Percentiles rank a stretch among this genome's conserved stretches.
Evolutionary conservation across 177 flowering plant genomes (phyloP).

Genomic region (Telopea speciosissima): DNA sequence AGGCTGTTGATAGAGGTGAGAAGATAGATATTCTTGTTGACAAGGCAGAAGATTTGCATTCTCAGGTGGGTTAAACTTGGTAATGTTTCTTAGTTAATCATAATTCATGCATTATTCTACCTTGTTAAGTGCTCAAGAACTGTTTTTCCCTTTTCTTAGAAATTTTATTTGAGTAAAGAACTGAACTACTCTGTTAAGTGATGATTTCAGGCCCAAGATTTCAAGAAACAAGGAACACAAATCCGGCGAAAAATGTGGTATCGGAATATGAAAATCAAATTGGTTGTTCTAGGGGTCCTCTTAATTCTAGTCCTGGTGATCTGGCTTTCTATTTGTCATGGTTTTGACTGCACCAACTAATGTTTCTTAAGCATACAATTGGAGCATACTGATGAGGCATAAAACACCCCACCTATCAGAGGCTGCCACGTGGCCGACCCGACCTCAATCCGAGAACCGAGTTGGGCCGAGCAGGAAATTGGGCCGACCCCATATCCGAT

Average conservation of each 20-base stretch:
- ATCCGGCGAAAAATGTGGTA: slow-evolving; percentile 85
- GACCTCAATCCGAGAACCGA: too few relatives aligned
- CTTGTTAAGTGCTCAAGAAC: not conserved
- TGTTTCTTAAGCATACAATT: not conserved
- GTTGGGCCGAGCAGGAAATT: too few relatives aligned
- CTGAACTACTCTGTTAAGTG: slow-evolving; percentile 1
- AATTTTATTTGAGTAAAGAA: not conserved
- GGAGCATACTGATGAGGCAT: too few relatives aligned
- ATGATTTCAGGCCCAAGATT: slow-evolving; percentile 62
- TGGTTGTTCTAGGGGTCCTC: slow-evolving; percentile 75
- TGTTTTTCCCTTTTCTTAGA: not conserved
- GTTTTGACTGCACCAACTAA: slow-evolving; percentile 77
- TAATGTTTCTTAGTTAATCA: not conserved
- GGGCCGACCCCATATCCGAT: too few relatives aligned
- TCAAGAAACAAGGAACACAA: slow-evolving; percentile 55
- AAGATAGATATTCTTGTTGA: slow-evolving; percentile 54
- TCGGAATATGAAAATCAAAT: slow-evolving; percentile 86
- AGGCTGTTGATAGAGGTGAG: slow-evolving; percentile 82
- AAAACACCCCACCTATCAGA: too few relatives aligned
- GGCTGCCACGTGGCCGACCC: too few relatives aligned
- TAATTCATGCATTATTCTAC: not conserved
- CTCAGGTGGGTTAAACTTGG: slow-evolving; percentile 38
- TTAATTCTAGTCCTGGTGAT: slow-evolving; percentile 62
- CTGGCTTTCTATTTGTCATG: slow-evolving; percentile 78
- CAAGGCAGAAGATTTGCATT: slow-evolving; percentile 65